These are phyloP conservation scores for Zygoascus flipseniorum DNA, from an alignment of 805 yeast genomes.

Conservation along the genomic window DNA sequence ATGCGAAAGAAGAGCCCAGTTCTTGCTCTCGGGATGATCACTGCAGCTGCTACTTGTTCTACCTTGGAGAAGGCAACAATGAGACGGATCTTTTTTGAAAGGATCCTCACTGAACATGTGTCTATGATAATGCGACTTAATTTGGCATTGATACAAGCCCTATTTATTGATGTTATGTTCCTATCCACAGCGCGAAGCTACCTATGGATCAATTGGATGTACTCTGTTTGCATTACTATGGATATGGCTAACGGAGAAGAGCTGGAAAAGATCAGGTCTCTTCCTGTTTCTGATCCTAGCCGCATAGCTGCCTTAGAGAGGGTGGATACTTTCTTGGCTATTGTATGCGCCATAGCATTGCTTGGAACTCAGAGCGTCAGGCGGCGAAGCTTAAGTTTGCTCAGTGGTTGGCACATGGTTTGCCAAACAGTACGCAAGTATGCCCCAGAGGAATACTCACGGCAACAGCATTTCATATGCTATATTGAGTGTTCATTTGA, in stretches of 20 bases:
- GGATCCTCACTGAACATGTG: slow-evolving; percentile 7
- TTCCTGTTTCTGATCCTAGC: neutral
- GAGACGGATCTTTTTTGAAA: slow-evolving; percentile 10
- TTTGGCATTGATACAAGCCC: neutral
- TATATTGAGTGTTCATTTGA: neutral
- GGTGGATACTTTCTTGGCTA: neutral
- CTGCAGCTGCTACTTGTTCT: slow-evolving; percentile 4
- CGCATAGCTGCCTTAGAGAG: neutral
- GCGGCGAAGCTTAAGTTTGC: neutral
- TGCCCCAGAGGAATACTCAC: neutral
- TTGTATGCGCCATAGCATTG: neutral
- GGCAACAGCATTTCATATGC: neutral
- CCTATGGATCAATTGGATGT: neutral
- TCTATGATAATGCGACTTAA: neutral
- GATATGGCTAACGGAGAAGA: neutral
- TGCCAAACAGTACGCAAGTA: neutral
- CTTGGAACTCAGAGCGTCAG: neutral
- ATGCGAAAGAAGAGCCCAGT: slow-evolving; percentile 6
- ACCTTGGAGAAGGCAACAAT: slow-evolving; percentile 7
- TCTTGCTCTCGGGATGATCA: slow-evolving; percentile 8
- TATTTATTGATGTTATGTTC: neutral
- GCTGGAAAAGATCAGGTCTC: neutral
- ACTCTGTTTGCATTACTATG: neutral
- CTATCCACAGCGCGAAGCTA: neutral
- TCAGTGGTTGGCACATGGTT: neutral